Conservation (phyloP, 2,329 filamentous ascomycete species). For the Alternaria metachromatica region DNA sequence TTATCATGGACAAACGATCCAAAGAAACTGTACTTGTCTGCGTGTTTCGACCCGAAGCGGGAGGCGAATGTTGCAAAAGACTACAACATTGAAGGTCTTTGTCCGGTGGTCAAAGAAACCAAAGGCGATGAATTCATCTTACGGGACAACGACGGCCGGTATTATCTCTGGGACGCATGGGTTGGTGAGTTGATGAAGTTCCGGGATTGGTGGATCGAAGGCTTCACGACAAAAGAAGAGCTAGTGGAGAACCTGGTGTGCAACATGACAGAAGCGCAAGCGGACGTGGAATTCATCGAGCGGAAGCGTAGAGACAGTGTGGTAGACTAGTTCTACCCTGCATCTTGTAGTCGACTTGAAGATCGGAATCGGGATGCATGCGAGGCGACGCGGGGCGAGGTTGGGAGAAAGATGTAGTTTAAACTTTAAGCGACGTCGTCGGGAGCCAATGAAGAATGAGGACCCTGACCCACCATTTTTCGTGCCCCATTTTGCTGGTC, state of each 20-base stretch:
- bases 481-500: slow-evolving; percentile 9
- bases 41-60: slow-evolving; percentile 1
- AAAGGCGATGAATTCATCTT: slow-evolving; percentile 8
- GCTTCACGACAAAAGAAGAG: slow-evolving; percentile 9
- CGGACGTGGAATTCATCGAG: slow-evolving; percentile 1
- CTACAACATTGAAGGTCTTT: slow-evolving; percentile 8
- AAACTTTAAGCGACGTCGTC: slow-evolving; percentile 12
- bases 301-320: background rate
- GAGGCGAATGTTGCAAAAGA: slow-evolving; percentile 6
- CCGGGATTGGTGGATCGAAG: slow-evolving; percentile 4
- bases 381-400: background rate
- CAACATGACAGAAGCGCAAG: slow-evolving; percentile 7
- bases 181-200: slow-evolving; percentile 7
- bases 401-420: slow-evolving; percentile 1
- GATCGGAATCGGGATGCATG: background rate
- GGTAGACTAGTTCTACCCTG: slow-evolving; percentile 1
- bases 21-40: slow-evolving; percentile 3
- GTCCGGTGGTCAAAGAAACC: slow-evolving; percentile 8
- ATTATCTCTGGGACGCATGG: slow-evolving; percentile 15
- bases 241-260: slow-evolving; percentile 4
- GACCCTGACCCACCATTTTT: slow-evolving; percentile 20
- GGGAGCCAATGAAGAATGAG: slow-evolving; percentile 16
- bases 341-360: background rate
- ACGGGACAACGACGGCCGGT: background rate
- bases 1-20: slow-evolving; percentile 15